phyloP scores from a whole-genome alignment of 441 rosid genomes.

The Eruca vesicaria region DNA sequence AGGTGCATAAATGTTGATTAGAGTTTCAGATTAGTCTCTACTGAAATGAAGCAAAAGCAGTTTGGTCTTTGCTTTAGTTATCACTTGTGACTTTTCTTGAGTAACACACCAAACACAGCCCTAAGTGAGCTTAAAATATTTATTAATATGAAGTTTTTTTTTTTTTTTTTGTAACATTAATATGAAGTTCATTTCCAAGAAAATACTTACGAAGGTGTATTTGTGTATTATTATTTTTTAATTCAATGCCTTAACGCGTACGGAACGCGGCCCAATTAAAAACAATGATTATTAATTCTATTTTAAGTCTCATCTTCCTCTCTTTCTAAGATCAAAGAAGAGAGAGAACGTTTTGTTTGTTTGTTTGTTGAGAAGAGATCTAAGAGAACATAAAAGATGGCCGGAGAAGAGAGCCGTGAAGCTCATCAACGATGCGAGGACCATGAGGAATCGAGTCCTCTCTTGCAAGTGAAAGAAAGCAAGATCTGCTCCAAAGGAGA shows the following conservation, averaged over 20 bases:
- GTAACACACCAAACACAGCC: constrained; percentile 71
- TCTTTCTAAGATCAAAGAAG: constrained; percentile 1
- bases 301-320: background rate
- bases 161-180: no score
- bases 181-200: background rate
- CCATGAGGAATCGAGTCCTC: constrained; percentile 72
- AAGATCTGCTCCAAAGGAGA: constrained; percentile 32
- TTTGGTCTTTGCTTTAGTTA: background rate
- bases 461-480: constrained; percentile 48
- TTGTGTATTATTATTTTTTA: background rate
- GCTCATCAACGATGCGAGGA: constrained; percentile 26
- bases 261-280: constrained; percentile 4
- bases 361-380: background rate
- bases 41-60: constrained; percentile 9
- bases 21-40: background rate
- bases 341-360: no score
- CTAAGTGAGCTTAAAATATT: no score
- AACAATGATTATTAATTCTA: background rate
- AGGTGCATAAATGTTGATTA: no score
- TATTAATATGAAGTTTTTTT: no score
- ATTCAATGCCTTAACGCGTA: constrained; percentile 26
- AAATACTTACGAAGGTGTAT: background rate
- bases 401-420: constrained; percentile 28
- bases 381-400: constrained; percentile 39
- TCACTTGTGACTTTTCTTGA: constrained; percentile 84